Base-by-base conservation (phyloP, 495 filamentous ascomycete genomes). In the Penicillium pancosmium region DNA sequence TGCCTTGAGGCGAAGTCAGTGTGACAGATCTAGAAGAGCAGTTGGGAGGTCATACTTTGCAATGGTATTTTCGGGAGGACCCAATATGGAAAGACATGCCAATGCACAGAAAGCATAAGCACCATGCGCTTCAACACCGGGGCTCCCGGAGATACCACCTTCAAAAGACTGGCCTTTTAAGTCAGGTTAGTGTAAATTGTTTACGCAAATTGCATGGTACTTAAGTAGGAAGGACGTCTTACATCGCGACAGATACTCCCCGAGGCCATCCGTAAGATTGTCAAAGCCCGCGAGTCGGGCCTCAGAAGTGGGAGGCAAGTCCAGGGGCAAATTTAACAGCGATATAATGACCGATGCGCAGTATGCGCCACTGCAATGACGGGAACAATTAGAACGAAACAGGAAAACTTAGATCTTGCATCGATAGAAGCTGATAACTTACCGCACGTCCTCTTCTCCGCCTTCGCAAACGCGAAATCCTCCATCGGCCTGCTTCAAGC, bases 61-160 rank as follows among this genome's bases (percentile, higher is more conserved):
- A 34, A 98, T 81, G 53, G 85, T 89, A 50, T 83, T 78, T 63
- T 88, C 79, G 31, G 94, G 93, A 41, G 87, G 77, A 60, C 86
- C 92, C 5, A 98, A 72, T 52, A 97, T 89, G 65, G 88, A 87
- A 41, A 98, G 80, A 68, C 88, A 91, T 36, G 89, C 94, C 50
- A 98, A 77, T 41, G 89, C 92, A 74, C 94, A 98, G 75, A 98
- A 98, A 34, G 93, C 91, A 75, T 97, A 98, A 53, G 91, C 94
- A 16, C 94, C 95, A 79, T 98, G 94, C 41, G 93, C 95, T 78
- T 98, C 94, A 38, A 72, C 85, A 50, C 84, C 87, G 16, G 94
- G 94, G 40, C 85, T 84, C 12, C 84, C 88, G 54, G 89, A 92
- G 34, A 98, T 90, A 31, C 94, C 94, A 52, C 94, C 94, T 76